These are phyloP conservation scores for Elongisporangium senticosum DNA, from an alignment of 352 stramenopile species.

Conservation along the genomic window DNA sequence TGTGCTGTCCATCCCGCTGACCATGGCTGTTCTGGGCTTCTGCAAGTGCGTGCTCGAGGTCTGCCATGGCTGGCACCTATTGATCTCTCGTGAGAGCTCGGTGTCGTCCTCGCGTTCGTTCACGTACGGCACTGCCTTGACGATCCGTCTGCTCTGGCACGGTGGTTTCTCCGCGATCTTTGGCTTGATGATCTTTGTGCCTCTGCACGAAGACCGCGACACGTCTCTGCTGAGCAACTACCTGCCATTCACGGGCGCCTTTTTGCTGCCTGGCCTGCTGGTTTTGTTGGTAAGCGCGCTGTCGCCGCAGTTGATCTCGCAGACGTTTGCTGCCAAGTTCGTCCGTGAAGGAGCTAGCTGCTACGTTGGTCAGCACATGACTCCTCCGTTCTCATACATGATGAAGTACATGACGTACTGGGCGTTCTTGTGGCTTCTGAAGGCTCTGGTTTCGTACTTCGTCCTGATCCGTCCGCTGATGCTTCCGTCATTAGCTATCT, in stretches of 20 bases:
- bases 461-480: conserved; percentile 59
- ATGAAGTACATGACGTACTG: conserved; percentile 68
- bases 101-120: conserved; percentile 49
- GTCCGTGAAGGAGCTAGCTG: conserved; percentile 65
- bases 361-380: conserved; percentile 67
- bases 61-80: conserved; percentile 58
- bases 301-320: conserved; percentile 40
- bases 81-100: conserved; percentile 40
- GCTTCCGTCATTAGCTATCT: conserved; percentile 63
- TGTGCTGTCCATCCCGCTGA: conserved; percentile 42
- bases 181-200: conserved; percentile 55
- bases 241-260: conserved; percentile 32
- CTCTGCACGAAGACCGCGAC: conserved; percentile 37
- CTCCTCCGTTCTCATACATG: conserved; percentile 44
- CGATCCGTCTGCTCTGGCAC: conserved; percentile 56
- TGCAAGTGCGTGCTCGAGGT: conserved; percentile 64
- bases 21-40: conserved; percentile 39
- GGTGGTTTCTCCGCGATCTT: conserved; percentile 50
- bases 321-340: conserved; percentile 64
- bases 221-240: conserved; percentile 40
- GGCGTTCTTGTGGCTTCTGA: conserved; percentile 48
- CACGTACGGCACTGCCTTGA: conserved; percentile 48
- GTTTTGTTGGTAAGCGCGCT: conserved; percentile 49
- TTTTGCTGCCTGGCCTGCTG: conserved; percentile 41
- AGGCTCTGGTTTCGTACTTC: conserved; percentile 61